phyloP scores from a whole-genome alignment of 2,329 filamentous ascomycete genomes.

The Epichloe typhina region DNA sequence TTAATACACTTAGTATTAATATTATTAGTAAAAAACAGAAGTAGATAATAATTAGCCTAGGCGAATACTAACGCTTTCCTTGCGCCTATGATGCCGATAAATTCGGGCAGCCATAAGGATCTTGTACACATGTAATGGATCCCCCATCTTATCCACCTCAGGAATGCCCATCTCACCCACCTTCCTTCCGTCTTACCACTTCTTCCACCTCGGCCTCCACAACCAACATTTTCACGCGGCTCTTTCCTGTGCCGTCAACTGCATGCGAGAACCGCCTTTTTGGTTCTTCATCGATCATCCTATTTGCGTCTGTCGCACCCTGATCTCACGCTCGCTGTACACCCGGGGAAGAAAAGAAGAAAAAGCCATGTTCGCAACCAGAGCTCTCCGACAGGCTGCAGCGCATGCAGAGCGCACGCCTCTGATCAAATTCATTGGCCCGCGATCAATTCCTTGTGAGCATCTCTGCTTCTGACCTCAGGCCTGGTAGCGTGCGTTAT shows the following conservation, averaged over 20 bases:
- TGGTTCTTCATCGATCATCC: no score
- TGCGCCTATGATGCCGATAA: no score
- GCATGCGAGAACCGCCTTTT: neutral
- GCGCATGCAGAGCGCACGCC: conserved; percentile 47
- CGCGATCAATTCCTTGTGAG: conserved; percentile 42
- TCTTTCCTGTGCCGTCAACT: neutral
- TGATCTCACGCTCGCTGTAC: neutral
- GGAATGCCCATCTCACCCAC: neutral
- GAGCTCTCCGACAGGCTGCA: conserved; percentile 43
- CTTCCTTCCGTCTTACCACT: neutral
- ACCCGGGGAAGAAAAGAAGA: neutral
- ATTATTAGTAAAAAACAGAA: no score
- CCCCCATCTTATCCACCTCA: neutral
- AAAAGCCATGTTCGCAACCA: conserved; percentile 39
- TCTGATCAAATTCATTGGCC: conserved; percentile 49
- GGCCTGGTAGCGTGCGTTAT: neutral
- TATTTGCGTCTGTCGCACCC: neutral
- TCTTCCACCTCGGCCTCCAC: neutral
- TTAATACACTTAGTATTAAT: no score
- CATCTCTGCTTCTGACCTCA: neutral
- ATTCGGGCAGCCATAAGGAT: no score
- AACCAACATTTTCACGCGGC: neutral
- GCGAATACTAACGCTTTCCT: no score
- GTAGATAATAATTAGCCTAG: no score
- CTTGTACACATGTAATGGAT: no score